phyloP scores from a whole-genome alignment of 306 rosid species.

The Cicer judaicum region DNA sequence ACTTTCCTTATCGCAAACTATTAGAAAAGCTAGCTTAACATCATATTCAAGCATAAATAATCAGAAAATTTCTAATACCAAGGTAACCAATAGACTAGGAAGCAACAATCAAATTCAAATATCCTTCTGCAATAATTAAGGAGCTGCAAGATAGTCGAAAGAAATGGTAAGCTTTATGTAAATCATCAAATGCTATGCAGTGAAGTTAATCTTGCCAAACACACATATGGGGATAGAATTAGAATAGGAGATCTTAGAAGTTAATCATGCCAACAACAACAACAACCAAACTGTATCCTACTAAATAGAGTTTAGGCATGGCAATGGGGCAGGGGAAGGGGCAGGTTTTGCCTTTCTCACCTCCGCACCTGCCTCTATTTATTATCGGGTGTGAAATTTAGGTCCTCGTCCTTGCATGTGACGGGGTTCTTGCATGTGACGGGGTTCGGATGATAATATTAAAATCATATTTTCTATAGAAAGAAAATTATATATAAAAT shows the following conservation, averaged over 20 bases:
- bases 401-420: no score
- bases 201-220: neutral
- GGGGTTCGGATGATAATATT: no score
- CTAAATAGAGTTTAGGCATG: no score
- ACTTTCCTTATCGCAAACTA: slow-evolving; percentile 26
- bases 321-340: no score
- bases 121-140: slow-evolving; percentile 36
- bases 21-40: slow-evolving; percentile 32
- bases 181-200: slow-evolving; percentile 16
- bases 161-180: neutral
- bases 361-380: no score
- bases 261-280: neutral
- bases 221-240: neutral
- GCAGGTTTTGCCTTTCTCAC: no score
- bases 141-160: slow-evolving; percentile 45
- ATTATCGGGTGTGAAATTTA: no score
- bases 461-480: neutral
- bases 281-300: no score
- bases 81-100: neutral
- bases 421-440: no score
- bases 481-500: no score
- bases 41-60: neutral
- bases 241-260: neutral
- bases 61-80: neutral
- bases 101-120: slow-evolving; percentile 1